Evolutionary conservation across 352 stramenopile species (phyloP).

Genomic region (Phytopythium litorale): DNA sequence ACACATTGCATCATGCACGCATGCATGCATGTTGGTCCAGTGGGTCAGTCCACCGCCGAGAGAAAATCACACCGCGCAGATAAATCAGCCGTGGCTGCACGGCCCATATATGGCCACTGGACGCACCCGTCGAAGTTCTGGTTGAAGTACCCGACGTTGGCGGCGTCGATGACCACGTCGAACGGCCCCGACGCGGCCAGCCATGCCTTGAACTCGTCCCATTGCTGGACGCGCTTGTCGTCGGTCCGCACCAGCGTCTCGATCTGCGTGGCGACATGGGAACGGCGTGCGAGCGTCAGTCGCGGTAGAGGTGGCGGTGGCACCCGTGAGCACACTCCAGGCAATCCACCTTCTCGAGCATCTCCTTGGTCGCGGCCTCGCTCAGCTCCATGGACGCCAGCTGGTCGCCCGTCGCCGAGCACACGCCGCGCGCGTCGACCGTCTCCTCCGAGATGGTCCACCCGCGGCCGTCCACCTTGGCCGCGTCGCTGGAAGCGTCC

Average conservation of each 20-base stretch:
- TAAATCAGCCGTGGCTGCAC: background rate
- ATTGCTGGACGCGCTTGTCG: slow-evolving; percentile 67
- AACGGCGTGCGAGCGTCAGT: background rate
- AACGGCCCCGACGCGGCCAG: slow-evolving; percentile 67
- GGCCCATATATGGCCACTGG: background rate
- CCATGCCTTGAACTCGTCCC: slow-evolving; percentile 82
- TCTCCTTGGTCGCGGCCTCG: slow-evolving; percentile 27
- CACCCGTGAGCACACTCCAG: background rate
- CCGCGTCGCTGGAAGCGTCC: slow-evolving; percentile 38
- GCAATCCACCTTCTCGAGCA: slow-evolving; percentile 61
- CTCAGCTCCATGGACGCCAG: slow-evolving; percentile 68
- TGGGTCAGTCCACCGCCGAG: background rate
- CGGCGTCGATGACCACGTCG: slow-evolving; percentile 96
- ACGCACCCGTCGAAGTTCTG: slow-evolving; percentile 90
- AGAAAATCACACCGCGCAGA: background rate
- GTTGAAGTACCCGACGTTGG: slow-evolving; percentile 98
- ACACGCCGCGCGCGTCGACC: slow-evolving; percentile 49
- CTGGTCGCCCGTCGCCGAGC: slow-evolving; percentile 53
- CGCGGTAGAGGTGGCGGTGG: background rate
- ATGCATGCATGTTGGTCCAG: background rate
- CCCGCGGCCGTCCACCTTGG: slow-evolving; percentile 44
- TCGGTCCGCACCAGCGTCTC: slow-evolving; percentile 76
- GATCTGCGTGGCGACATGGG: slow-evolving; percentile 33
- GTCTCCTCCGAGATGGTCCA: slow-evolving; percentile 57
- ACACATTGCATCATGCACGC: no score